phyloP scores from a whole-genome alignment of 768 basidiomycete species.

The Suillus fuscotomentosus region DNA sequence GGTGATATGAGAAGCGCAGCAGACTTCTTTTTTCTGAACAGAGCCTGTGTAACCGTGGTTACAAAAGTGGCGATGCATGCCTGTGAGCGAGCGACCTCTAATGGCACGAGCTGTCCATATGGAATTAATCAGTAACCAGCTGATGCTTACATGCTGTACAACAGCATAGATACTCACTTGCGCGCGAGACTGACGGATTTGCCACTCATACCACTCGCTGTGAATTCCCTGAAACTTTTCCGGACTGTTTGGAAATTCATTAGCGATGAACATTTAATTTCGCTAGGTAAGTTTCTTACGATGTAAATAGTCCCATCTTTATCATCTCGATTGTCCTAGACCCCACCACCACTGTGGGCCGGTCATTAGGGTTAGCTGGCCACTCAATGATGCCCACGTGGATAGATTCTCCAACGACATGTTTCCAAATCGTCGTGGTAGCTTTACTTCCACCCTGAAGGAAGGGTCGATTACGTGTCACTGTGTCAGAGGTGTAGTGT shows the following conservation, averaged over 20 bases:
- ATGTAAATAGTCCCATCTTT: slow-evolving; percentile 21
- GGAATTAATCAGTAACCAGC: neutral
- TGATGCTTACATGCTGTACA: neutral
- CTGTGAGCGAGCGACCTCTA: slow-evolving; percentile 4
- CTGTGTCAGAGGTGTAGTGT: slow-evolving; percentile 21
- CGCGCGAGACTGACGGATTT: slow-evolving; percentile 19
- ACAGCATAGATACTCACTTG: slow-evolving; percentile 16
- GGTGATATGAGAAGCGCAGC: slow-evolving; percentile 27
- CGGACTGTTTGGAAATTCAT: slow-evolving; percentile 12
- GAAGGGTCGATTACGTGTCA: slow-evolving; percentile 1
- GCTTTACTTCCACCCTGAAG: slow-evolving; percentile 13
- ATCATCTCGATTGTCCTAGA: slow-evolving; percentile 25
- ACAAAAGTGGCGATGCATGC: slow-evolving; percentile 30
- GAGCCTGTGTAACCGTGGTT: slow-evolving; percentile 14
- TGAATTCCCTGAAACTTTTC: slow-evolving; percentile 25
- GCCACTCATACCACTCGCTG: slow-evolving; percentile 28
- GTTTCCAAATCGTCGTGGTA: slow-evolving; percentile 21
- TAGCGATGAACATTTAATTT: neutral
- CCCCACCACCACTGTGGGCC: slow-evolving; percentile 20
- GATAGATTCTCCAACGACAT: slow-evolving; percentile 16
- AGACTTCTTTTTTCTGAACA: slow-evolving; percentile 14
- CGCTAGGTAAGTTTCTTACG: slow-evolving; percentile 15
- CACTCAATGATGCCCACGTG: slow-evolving; percentile 32
- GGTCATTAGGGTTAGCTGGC: slow-evolving; percentile 12
- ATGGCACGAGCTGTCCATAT: slow-evolving; percentile 23